Conservation (phyloP, 163 green algal genomes). For the Chlorella variabilis region DNA sequence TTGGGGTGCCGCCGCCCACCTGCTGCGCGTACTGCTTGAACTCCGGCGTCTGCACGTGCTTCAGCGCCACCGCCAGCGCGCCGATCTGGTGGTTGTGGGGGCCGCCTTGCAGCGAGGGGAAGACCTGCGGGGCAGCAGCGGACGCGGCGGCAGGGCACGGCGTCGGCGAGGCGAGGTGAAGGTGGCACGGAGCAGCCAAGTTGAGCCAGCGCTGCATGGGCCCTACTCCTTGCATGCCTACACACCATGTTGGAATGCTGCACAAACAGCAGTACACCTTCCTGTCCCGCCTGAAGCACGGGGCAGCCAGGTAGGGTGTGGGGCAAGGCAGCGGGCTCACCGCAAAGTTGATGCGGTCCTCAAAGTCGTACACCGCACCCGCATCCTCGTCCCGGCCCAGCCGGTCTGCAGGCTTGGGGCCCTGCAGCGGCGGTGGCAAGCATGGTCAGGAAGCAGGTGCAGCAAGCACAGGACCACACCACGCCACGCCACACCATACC, state of each 20-base stretch:
- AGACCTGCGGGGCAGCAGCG: slow-evolving; percentile 15
- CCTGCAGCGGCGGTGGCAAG: slow-evolving; percentile 52
- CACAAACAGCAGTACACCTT: too few species aligned
- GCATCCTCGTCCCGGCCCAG: slow-evolving; percentile 73
- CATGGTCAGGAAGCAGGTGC: too few species aligned
- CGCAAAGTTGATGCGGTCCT: slow-evolving; percentile 84
- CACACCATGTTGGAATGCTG: too few species aligned
- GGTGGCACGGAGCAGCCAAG: too few species aligned
- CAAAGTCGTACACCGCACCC: slow-evolving; percentile 81
- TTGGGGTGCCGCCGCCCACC: slow-evolving; percentile 24
- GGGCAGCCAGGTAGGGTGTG: neutral
- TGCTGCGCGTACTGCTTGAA: slow-evolving; percentile 84
- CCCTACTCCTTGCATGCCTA: too few species aligned
- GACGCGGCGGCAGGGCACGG: slow-evolving; percentile 32
- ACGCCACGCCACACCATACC: too few species aligned
- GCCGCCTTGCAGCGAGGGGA: slow-evolving; percentile 73
- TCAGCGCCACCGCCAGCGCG: slow-evolving; percentile 81
- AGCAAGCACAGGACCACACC: too few species aligned
- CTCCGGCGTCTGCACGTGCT: slow-evolving; percentile 63
- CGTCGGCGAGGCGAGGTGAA: slow-evolving; percentile 54
- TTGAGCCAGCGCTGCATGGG: too few species aligned
- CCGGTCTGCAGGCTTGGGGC: slow-evolving; percentile 71
- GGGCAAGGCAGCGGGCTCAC: slow-evolving; percentile 54
- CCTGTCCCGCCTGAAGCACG: too few species aligned
- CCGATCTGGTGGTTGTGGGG: slow-evolving; percentile 93